phyloP scores from a whole-genome alignment of 1,284 basidiomycete species.

The Amylostereum areolatum region DNA sequence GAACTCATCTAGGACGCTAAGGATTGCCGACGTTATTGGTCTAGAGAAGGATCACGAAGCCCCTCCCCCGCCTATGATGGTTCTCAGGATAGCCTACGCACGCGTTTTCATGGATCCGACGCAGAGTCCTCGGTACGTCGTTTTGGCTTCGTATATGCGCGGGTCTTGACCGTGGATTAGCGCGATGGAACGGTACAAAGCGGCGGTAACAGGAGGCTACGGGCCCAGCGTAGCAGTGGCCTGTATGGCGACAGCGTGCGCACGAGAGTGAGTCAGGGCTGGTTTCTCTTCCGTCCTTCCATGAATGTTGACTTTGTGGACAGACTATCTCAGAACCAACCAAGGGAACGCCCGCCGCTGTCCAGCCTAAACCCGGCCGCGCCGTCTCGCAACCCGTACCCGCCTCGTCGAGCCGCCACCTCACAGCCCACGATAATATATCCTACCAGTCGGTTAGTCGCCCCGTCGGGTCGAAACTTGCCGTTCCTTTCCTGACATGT shows the following conservation, averaged over 20 bases:
- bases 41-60: not conserved
- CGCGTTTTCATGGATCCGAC: not conserved
- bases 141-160: not conserved
- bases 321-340: not conserved
- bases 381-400: not conserved
- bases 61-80: not conserved
- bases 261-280: not conserved
- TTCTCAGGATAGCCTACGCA: not conserved
- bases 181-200: not conserved
- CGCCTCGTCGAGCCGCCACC: not conserved
- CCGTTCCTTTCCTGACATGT: too few relatives aligned
- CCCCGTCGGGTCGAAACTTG: too few relatives aligned
- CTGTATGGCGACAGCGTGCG: too few relatives aligned
- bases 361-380: not conserved
- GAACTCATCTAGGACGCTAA: not conserved
- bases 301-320: not conserved
- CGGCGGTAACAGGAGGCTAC: not conserved
- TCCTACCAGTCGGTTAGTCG: too few relatives aligned
- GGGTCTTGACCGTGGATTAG: not conserved
- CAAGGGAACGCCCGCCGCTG: not conserved
- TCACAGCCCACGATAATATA: too few relatives aligned
- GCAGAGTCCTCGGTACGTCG: not conserved
- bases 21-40: not conserved
- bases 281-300: not conserved
- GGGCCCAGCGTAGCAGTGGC: not conserved